A percentile compares a stretch with the other conserved stretches of the same genome.
These are phyloP conservation scores for Periconia sp. DNA, from an alignment of 2,329 filamentous ascomycete species.

Conservation along the genomic window DNA sequence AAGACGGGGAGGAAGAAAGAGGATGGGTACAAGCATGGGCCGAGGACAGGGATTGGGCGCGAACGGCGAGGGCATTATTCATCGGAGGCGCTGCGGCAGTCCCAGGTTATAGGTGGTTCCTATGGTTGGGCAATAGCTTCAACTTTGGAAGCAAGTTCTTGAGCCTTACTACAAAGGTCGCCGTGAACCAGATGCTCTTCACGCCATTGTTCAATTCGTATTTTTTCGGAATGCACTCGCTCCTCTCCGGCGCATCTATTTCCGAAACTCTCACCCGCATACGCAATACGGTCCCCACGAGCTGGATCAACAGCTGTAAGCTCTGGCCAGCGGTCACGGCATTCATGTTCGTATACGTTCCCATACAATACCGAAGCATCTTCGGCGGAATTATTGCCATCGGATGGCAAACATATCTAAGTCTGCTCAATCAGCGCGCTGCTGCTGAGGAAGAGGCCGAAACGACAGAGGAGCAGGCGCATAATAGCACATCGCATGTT, in stretches of 20 bases:
- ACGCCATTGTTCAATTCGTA: slow-evolving; percentile 65
- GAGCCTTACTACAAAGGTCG: slow-evolving; percentile 72
- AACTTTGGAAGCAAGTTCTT: slow-evolving; percentile 75
- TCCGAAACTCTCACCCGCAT: slow-evolving; percentile 70
- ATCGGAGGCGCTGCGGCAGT: slow-evolving; percentile 76
- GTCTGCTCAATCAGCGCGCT: slow-evolving; percentile 73
- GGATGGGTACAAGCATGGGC: slow-evolving; percentile 45
- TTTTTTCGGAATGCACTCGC: slow-evolving; percentile 55
- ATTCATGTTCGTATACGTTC: slow-evolving; percentile 82
- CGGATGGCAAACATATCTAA: slow-evolving; percentile 91
- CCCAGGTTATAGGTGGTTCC: slow-evolving; percentile 80
- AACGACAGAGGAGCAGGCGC: not conserved
- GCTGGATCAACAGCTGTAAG: slow-evolving; percentile 77
- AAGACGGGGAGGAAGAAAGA: slow-evolving; percentile 17
- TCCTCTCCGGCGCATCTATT: slow-evolving; percentile 61
- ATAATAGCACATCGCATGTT: not conserved
- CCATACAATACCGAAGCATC: slow-evolving; percentile 75
- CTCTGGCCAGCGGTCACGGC: slow-evolving; percentile 87
- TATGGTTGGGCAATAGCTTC: slow-evolving; percentile 79
- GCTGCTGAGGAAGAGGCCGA: slow-evolving; percentile 56
- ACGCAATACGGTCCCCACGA: slow-evolving; percentile 72
- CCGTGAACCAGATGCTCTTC: slow-evolving; percentile 77
- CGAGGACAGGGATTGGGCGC: slow-evolving; percentile 48
- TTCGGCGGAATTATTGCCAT: slow-evolving; percentile 78
- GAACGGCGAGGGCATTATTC: slow-evolving; percentile 70